Evolutionary conservation across 345 rosid species (phyloP).

Genomic region (Eutrema heterophyllum): DNA sequence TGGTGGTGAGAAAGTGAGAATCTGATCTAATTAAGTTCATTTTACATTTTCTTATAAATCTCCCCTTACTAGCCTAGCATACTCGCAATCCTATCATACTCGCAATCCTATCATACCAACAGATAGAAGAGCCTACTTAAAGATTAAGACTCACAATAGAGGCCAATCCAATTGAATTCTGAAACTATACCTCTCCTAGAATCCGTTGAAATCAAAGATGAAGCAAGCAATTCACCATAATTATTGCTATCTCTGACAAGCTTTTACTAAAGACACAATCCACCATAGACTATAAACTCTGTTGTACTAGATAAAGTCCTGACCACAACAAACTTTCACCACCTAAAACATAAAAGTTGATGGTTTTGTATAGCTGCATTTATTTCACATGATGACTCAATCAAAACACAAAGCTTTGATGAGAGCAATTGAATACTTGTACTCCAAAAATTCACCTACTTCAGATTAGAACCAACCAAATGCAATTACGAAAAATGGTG

Average conservation of each 20-base stretch:
- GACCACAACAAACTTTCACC: conserved; percentile 4
- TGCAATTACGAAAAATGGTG: not conserved
- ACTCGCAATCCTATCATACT: not conserved
- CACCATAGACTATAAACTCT: not conserved
- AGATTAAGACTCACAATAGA: not conserved
- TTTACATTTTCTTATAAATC: not conserved
- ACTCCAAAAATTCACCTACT: not conserved
- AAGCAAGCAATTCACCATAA: not conserved
- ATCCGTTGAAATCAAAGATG: not conserved
- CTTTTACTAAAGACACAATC: not conserved
- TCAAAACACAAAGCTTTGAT: not conserved
- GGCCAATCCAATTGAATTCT: not conserved
- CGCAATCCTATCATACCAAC: not conserved
- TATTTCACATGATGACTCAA: conserved; percentile 8
- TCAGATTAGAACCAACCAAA: not conserved
- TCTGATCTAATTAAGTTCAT: not conserved
- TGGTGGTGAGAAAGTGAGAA: not conserved
- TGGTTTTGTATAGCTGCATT: not conserved
- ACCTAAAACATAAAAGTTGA: conserved; percentile 1
- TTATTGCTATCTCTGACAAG: not conserved
- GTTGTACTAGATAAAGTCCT: not conserved
- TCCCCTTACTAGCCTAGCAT: not conserved
- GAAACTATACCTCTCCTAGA: not conserved
- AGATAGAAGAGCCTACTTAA: not conserved
- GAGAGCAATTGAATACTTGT: not conserved